Percentiles rank a stretch among this genome's conserved stretches.
Evolutionary conservation across 495 filamentous ascomycete genomes (phyloP).

Genomic region (Penicillium macrosclerotiorum): DNA sequence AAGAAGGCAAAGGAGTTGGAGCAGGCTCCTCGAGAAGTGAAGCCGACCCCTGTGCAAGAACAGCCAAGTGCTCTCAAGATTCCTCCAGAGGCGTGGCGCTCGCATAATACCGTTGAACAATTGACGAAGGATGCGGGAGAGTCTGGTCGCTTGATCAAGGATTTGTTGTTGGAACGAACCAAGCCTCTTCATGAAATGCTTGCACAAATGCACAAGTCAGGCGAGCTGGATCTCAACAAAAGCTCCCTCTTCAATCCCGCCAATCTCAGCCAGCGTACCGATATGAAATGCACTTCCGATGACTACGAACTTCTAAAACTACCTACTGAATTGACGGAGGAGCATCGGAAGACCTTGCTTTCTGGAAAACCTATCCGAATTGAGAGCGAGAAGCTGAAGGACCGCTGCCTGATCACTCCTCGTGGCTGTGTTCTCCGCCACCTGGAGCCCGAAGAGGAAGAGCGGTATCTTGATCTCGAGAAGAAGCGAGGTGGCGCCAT

Average conservation of each 20-base stretch:
- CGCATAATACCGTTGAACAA: constrained; percentile 44
- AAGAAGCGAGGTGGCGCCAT: constrained; percentile 44
- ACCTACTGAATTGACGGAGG: constrained; percentile 40
- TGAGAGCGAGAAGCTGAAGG: constrained; percentile 35
- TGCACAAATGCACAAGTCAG: constrained; percentile 48
- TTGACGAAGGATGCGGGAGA: constrained; percentile 40
- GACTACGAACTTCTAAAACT: constrained; percentile 41
- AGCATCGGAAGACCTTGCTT: constrained; percentile 39
- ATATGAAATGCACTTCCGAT: constrained; percentile 47
- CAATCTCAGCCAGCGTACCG: constrained; percentile 48
- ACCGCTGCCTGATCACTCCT: constrained; percentile 67
- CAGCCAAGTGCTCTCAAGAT: constrained; percentile 28
- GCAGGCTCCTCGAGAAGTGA: constrained; percentile 29
- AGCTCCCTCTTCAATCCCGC: constrained; percentile 57
- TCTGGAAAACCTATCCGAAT: constrained; percentile 42
- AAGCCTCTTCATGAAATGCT: constrained; percentile 44
- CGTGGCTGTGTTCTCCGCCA: constrained; percentile 76
- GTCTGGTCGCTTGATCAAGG: constrained; percentile 33
- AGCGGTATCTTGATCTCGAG: constrained; percentile 73
- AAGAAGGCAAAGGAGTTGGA: constrained; percentile 42
- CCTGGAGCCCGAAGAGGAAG: constrained; percentile 71
- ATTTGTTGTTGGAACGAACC: constrained; percentile 41
- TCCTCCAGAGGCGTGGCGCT: constrained; percentile 31
- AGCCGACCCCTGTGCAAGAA: constrained; percentile 31
- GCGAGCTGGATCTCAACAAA: constrained; percentile 45